These are phyloP conservation scores for Sporisorium exsertum DNA, from an alignment of 1,284 basidiomycete genomes.

Conservation along the genomic window DNA sequence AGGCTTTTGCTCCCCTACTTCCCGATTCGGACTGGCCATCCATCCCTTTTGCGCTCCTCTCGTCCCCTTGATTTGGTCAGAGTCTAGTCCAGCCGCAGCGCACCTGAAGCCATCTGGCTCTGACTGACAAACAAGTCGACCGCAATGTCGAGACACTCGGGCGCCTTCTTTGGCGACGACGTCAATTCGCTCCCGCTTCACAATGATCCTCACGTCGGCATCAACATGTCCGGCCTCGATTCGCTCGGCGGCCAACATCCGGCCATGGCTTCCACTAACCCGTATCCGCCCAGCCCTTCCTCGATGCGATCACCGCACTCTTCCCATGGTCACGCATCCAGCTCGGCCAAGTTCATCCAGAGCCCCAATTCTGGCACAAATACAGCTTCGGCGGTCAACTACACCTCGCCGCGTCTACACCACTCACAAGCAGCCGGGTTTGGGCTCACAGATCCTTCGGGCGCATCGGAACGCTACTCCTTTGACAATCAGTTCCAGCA, in stretches of 20 bases:
- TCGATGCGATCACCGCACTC: slow-evolving; percentile 45
- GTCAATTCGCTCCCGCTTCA: slow-evolving; percentile 38
- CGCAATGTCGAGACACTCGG: slow-evolving; percentile 48
- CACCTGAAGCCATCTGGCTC: background rate
- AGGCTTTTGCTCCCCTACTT: slow-evolving; percentile 12
- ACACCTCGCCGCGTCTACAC: slow-evolving; percentile 41
- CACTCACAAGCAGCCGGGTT: slow-evolving; percentile 26
- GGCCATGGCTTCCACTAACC: slow-evolving; percentile 3
- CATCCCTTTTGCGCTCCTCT: background rate
- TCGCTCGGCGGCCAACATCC: slow-evolving; percentile 26
- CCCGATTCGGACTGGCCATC: slow-evolving; percentile 13
- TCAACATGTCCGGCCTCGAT: slow-evolving; percentile 51
- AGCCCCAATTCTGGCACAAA: slow-evolving; percentile 15
- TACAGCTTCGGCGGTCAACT: slow-evolving; percentile 9
- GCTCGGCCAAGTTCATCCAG: slow-evolving; percentile 34
- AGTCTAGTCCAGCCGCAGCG: background rate
- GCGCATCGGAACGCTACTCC: slow-evolving; percentile 26
- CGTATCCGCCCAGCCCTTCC: slow-evolving; percentile 40
- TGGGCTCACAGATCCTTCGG: slow-evolving; percentile 16
- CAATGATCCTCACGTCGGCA: slow-evolving; percentile 51
- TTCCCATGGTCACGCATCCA: slow-evolving; percentile 35
- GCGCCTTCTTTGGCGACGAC: slow-evolving; percentile 49
- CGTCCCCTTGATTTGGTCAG: background rate
- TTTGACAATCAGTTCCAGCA: slow-evolving; percentile 33
- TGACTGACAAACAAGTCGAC: background rate